These are phyloP conservation scores for Cyberlindnera lachancei DNA, from an alignment of 805 yeast genomes.

Conservation along the genomic window DNA sequence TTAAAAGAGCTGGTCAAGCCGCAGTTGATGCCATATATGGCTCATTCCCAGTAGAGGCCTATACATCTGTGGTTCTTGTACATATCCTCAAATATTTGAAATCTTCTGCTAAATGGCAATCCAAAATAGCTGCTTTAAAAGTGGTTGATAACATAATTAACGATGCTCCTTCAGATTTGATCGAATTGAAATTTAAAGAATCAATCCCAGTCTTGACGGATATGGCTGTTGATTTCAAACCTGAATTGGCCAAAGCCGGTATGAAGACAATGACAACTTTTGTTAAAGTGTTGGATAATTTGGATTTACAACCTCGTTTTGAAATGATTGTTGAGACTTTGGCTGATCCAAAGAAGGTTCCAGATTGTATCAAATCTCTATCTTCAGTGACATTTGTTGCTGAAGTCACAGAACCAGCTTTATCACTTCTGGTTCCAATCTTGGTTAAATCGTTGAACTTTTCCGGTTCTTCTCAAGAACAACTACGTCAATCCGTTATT, in stretches of 20 bases:
- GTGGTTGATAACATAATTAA: slow-evolving; percentile 66
- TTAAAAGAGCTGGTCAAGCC: slow-evolving; percentile 78
- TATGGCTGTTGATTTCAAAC: slow-evolving; percentile 91
- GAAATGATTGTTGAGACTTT: slow-evolving; percentile 81
- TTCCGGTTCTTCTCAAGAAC: slow-evolving; percentile 85
- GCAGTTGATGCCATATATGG: slow-evolving; percentile 67
- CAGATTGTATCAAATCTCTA: slow-evolving; percentile 80
- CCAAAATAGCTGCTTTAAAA: slow-evolving; percentile 74
- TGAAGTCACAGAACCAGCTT: slow-evolving; percentile 95
- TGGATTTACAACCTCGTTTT: slow-evolving; percentile 82
- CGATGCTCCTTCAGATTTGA: slow-evolving; percentile 76
- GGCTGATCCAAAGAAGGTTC: slow-evolving; percentile 84
- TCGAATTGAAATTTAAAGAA: slow-evolving; percentile 72
- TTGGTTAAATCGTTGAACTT: slow-evolving; percentile 81
- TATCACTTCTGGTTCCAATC: slow-evolving; percentile 86
- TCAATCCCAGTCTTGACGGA: slow-evolving; percentile 83
- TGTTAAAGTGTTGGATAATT: slow-evolving; percentile 81
- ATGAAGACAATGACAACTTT: slow-evolving; percentile 58
- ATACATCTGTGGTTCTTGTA: slow-evolving; percentile 62
- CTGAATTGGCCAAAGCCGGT: slow-evolving; percentile 88
- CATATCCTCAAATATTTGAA: slow-evolving; percentile 54
- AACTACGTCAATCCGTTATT: slow-evolving; percentile 91
- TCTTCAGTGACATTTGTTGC: slow-evolving; percentile 96
- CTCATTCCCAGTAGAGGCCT: slow-evolving; percentile 68
- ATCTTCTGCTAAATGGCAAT: slow-evolving; percentile 90